Conservation (phyloP, 73 alveolate genomes). For the Paramecium sonneborni region DNA sequence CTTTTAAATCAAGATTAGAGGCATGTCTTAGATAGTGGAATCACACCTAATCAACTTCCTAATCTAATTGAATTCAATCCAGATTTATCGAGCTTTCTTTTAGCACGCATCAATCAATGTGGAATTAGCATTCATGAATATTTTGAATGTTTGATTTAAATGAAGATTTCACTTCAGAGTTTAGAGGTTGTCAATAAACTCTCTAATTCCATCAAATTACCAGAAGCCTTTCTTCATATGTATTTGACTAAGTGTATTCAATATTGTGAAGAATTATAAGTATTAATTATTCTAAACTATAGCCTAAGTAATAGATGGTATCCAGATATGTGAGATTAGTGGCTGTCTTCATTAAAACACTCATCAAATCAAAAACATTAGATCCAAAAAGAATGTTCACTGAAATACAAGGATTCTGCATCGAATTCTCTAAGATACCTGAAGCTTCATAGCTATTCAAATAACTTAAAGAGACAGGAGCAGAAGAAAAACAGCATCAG, state of each 20-base stretch:
- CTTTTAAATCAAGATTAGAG: not conserved
- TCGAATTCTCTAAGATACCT: slow-evolving; percentile 22
- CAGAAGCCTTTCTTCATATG: not conserved
- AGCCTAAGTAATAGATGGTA: not conserved
- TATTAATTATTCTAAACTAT: not conserved
- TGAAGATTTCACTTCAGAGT: not conserved
- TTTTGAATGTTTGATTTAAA: not conserved
- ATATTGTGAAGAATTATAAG: slow-evolving; percentile 12
- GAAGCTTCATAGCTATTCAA: not conserved
- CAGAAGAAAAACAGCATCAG: not conserved
- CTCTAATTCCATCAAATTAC: slow-evolving; percentile 16
- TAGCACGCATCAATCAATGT: slow-evolving; percentile 23
- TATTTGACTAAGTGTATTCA: not conserved
- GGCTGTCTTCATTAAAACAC: not conserved
- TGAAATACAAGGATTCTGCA: slow-evolving; percentile 36
- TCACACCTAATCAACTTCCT: not conserved
- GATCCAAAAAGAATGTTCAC: not conserved
- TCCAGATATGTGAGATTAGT: slow-evolving; percentile 14
- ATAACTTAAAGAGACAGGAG: not conserved
- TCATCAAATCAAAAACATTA: not conserved
- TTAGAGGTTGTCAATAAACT: slow-evolving; percentile 23
- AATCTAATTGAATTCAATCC: slow-evolving; percentile 6
- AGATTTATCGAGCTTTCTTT: not conserved
- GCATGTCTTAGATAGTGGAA: slow-evolving; percentile 5
- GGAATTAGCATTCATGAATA: slow-evolving; percentile 14